These are phyloP conservation scores for Aaosphaeria arxii DNA, from an alignment of 2,329 filamentous ascomycete genomes.

Conservation along the genomic window DNA sequence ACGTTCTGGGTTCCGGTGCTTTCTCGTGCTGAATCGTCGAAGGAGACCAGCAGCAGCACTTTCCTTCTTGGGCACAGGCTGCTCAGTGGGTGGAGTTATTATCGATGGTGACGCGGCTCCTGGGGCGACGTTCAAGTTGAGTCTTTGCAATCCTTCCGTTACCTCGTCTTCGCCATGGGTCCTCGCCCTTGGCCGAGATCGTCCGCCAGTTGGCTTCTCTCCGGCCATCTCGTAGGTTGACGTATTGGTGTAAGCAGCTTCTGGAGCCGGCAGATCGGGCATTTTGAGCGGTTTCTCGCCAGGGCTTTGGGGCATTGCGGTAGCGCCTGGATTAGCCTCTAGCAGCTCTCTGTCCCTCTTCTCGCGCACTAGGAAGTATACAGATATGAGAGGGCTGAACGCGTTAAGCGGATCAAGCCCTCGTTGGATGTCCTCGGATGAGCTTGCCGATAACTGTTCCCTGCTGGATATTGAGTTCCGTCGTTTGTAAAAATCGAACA, in stretches of 20 bases:
- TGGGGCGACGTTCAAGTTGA: constrained; percentile 54
- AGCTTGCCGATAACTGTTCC: constrained; percentile 81
- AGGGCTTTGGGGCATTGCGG: constrained; percentile 55
- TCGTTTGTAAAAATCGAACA: constrained; percentile 97
- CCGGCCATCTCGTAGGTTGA: constrained; percentile 83
- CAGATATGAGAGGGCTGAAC: constrained; percentile 85
- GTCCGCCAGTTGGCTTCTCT: constrained; percentile 79
- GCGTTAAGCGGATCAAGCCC: constrained; percentile 89
- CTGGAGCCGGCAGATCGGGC: constrained; percentile 75
- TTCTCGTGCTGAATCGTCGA: constrained; percentile 85
- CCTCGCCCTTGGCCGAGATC: constrained; percentile 78
- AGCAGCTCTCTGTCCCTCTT: constrained; percentile 77
- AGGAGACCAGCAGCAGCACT: constrained; percentile 81
- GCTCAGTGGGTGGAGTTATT: constrained; percentile 52
- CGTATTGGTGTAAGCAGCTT: constrained; percentile 85
- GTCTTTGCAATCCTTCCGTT: constrained; percentile 67
- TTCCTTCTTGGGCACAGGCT: constrained; percentile 71
- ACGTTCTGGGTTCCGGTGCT: constrained; percentile 58
- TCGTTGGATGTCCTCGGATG: constrained; percentile 76
- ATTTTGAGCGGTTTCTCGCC: constrained; percentile 59
- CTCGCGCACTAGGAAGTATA: constrained; percentile 95
- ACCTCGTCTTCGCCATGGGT: constrained; percentile 95
- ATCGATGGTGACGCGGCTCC: constrained; percentile 48
- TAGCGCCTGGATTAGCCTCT: constrained; percentile 58
- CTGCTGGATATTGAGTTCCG: constrained; percentile 85